phyloP scores from a whole-genome alignment of 345 rosid genomes.

The Gossypium raimondii region DNA sequence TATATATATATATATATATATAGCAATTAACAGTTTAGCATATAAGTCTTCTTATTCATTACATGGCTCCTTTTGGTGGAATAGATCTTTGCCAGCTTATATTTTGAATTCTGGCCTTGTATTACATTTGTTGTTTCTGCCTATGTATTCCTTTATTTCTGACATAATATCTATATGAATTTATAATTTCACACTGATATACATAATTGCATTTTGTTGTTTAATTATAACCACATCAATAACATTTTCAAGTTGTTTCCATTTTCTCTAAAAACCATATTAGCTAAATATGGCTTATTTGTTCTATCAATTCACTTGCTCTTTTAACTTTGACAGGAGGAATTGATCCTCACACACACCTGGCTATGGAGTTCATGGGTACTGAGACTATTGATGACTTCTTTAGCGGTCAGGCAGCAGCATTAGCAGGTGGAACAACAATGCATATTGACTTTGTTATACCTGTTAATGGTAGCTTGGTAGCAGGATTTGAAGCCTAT shows the following conservation, averaged over 20 bases:
- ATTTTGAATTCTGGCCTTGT: neutral
- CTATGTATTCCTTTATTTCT: neutral
- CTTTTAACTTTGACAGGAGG: slow-evolving; percentile 28
- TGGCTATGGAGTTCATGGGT: slow-evolving; percentile 75
- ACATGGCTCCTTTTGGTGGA: neutral
- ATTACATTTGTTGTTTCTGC: neutral
- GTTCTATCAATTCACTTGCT: neutral
- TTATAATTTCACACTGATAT: neutral
- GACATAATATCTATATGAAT: neutral
- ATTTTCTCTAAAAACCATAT: neutral
- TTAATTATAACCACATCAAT: neutral
- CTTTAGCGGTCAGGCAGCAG: slow-evolving; percentile 97
- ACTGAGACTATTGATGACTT: slow-evolving; percentile 77
- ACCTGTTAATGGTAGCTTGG: slow-evolving; percentile 74
- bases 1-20: too few species aligned
- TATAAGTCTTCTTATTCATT: too few species aligned
- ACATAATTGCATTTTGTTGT: neutral
- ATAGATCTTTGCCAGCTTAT: neutral
- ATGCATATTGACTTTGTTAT: slow-evolving; percentile 92
- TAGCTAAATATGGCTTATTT: slow-evolving; percentile 2
- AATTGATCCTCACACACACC: slow-evolving; percentile 97
- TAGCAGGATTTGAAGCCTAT: slow-evolving; percentile 70
- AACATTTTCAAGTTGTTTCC: neutral
- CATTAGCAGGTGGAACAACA: slow-evolving; percentile 97
- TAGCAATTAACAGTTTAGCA: too few species aligned